Conservation (phyloP, 768 basidiomycete genomes). For the Floccularia luteovirens region DNA sequence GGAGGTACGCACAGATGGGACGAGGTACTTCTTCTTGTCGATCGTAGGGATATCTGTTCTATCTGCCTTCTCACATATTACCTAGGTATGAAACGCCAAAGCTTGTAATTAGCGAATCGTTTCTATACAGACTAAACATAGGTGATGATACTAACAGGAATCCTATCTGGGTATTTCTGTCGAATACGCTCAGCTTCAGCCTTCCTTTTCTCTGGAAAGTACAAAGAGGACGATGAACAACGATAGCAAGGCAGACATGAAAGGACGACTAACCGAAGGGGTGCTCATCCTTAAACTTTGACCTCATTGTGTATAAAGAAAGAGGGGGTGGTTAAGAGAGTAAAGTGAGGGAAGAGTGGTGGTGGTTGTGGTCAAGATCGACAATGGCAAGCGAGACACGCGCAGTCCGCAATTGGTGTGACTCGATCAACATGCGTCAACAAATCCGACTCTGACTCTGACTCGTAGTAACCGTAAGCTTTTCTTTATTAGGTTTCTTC, state of each 20-base stretch:
- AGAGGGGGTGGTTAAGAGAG: background rate
- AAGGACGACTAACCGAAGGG: constrained; percentile 72
- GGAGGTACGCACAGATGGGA: constrained; percentile 72
- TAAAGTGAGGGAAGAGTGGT: constrained; percentile 3
- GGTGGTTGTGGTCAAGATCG: constrained; percentile 17
- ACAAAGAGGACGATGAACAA: constrained; percentile 25
- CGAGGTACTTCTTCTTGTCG: constrained; percentile 99
- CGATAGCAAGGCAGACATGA: constrained; percentile 12
- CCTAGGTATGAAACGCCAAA: constrained; percentile 39
- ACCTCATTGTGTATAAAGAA: constrained; percentile 53
- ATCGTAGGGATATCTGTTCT: constrained; percentile 97
- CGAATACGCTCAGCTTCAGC: constrained; percentile 97
- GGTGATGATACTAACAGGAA: constrained; percentile 77
- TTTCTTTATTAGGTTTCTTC: background rate
- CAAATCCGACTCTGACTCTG: constrained; percentile 10
- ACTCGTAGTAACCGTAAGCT: background rate
- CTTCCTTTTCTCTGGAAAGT: constrained; percentile 88
- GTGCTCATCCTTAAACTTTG: constrained; percentile 99
- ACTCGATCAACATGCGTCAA: constrained; percentile 29
- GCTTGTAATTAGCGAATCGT: background rate
- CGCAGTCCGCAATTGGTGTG: constrained; percentile 24
- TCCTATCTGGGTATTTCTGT: constrained; percentile 98
- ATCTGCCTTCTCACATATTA: constrained; percentile 99
- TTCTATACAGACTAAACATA: background rate
- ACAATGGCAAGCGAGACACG: constrained; percentile 31